Percentiles rank a stretch among this genome's conserved stretches.
These are phyloP conservation scores for Penicillium sp. DNA, from an alignment of 2,329 filamentous ascomycete genomes.

Conservation along the genomic window DNA sequence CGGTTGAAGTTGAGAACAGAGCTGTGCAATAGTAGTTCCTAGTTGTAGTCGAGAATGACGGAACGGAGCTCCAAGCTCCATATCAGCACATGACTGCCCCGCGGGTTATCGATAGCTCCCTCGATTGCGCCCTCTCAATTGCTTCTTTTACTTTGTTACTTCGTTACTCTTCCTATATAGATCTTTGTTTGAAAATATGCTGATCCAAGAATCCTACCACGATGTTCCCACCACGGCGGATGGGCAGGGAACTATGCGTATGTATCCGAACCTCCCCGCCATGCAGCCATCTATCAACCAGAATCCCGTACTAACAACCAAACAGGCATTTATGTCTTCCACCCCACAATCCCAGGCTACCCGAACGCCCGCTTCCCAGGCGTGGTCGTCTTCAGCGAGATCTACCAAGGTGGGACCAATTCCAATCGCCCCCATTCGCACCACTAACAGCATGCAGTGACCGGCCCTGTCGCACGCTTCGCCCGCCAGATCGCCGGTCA, in stretches of 20 bases:
- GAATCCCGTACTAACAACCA: neutral
- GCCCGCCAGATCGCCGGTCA: constrained; percentile 88
- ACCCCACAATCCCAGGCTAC: constrained; percentile 80
- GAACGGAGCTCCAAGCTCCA: neutral
- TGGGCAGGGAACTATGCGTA: constrained; percentile 42
- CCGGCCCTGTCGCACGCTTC: constrained; percentile 85
- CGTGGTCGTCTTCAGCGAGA: constrained; percentile 87
- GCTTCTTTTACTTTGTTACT: neutral
- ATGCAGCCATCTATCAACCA: neutral
- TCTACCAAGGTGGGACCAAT: constrained; percentile 75
- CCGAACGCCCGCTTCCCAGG: constrained; percentile 88
- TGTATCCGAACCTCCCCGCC: constrained; percentile 7
- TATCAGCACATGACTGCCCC: constrained; percentile 27
- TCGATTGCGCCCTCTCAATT: neutral
- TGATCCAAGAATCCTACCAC: constrained; percentile 37
- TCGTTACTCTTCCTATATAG: too few species aligned
- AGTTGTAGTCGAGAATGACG: neutral
- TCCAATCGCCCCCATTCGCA: neutral
- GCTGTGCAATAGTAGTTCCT: neutral
- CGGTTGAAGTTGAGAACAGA: neutral
- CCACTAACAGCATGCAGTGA: constrained; percentile 58
- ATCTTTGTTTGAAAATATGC: constrained; percentile 17
- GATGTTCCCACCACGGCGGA: constrained; percentile 43
- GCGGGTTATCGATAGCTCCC: constrained; percentile 23
- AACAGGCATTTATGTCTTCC: constrained; percentile 83